Percentiles rank a stretch among this genome's conserved stretches.
These are phyloP conservation scores for Kuraishia borneana DNA, from an alignment of 805 yeast species.

Conservation along the genomic window DNA sequence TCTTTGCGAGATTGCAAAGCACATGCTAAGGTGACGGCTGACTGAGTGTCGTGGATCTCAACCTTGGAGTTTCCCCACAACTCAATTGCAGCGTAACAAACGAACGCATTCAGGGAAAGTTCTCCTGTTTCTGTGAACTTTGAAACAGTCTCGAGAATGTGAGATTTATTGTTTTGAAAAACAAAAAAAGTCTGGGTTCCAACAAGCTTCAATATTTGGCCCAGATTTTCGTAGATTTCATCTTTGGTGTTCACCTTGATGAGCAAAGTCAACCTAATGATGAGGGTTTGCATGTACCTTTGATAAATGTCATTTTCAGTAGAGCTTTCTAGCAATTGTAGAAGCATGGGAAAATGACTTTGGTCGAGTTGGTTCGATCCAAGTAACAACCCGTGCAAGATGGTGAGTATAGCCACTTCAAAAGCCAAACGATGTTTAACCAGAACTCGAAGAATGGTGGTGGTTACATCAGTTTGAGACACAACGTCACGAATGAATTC, in stretches of 20 bases:
- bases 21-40: no score
- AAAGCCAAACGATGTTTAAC: constrained; percentile 37
- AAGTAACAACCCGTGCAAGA: constrained; percentile 42
- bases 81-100: no score
- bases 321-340: constrained; percentile 20
- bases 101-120: no score
- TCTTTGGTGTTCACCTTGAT: constrained; percentile 11
- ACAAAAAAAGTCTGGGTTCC: no score
- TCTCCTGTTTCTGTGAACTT: no score
- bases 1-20: no score
- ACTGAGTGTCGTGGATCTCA: no score
- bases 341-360: constrained; percentile 17
- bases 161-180: no score
- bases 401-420: constrained; percentile 61
- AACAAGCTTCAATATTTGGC: constrained; percentile 23
- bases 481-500: constrained; percentile 30
- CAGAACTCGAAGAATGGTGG: constrained; percentile 32
- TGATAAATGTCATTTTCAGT: constrained; percentile 34
- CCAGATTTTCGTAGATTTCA: constrained; percentile 22
- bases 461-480: constrained; percentile 12
- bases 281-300: constrained; percentile 37
- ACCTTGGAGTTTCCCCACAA: no score
- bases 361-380: constrained; percentile 24
- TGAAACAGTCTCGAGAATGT: no score
- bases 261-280: constrained; percentile 32